Percentiles rank a stretch among this genome's conserved stretches.
phyloP scores from a whole-genome alignment of 306 rosid species.

The Nissolia schottii region DNA sequence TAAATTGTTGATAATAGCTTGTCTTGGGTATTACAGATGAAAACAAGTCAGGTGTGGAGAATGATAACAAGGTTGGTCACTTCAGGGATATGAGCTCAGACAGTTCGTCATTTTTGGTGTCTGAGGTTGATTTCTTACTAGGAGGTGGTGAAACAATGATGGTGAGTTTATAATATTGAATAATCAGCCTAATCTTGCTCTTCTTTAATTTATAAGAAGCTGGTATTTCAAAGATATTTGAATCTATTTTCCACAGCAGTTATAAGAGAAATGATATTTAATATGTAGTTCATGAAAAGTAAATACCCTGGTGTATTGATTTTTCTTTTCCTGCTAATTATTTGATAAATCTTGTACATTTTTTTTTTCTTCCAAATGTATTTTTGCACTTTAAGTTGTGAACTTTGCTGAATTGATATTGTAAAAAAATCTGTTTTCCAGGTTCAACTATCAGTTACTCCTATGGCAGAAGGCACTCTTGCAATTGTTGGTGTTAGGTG shows the following conservation, averaged over 20 bases:
- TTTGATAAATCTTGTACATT: background rate
- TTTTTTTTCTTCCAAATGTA: background rate
- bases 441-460: constrained; percentile 91
- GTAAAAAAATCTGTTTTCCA: constrained; percentile 34
- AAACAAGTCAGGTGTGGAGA: constrained; percentile 30
- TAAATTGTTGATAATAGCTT: constrained; percentile 27
- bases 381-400: background rate
- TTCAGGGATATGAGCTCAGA: constrained; percentile 50
- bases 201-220: too few relatives aligned
- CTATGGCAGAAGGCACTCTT: constrained; percentile 69
- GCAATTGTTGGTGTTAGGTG: constrained; percentile 82
- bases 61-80: constrained; percentile 34
- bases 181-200: background rate
- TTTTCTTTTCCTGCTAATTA: background rate
- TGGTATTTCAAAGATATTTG: too few relatives aligned
- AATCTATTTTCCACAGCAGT: background rate
- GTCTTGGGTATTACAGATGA: constrained; percentile 49
- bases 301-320: background rate
- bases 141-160: constrained; percentile 64
- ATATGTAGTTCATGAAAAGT: background rate
- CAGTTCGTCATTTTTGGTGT: constrained; percentile 43
- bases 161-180: constrained; percentile 50
- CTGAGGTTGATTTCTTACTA: constrained; percentile 68
- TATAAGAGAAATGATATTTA: background rate
- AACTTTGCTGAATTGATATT: constrained; percentile 13